phyloP scores from a whole-genome alignment of 768 basidiomycete species.

The Psilocybe sp. region DNA sequence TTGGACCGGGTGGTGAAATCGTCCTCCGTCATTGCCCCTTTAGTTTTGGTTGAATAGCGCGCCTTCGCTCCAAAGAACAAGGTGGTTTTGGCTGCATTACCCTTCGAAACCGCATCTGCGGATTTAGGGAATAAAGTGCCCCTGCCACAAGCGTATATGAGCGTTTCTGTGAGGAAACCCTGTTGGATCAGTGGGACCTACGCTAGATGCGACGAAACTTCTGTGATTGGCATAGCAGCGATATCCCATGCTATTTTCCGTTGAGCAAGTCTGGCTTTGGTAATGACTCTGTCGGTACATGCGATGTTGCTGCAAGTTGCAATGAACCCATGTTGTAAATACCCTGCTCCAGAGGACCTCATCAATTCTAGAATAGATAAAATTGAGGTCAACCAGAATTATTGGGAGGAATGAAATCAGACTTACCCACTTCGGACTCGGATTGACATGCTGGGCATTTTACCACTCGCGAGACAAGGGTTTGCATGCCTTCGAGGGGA shows the following conservation, averaged over 20 bases:
- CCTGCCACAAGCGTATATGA: too few relatives aligned
- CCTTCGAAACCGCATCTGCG: too few relatives aligned
- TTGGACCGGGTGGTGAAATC: too few relatives aligned
- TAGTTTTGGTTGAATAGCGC: too few relatives aligned
- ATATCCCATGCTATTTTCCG: slow-evolving; percentile 17
- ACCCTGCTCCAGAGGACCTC: slow-evolving; percentile 40
- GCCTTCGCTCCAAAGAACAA: too few relatives aligned
- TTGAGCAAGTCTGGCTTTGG: slow-evolving; percentile 19
- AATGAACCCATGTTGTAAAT: slow-evolving; percentile 41
- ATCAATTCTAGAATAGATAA: slow-evolving; percentile 33
- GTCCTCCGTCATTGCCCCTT: too few relatives aligned
- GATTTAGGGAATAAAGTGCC: too few relatives aligned
- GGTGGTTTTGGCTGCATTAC: too few relatives aligned
- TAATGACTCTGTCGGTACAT: slow-evolving; percentile 35
- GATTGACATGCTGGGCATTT: slow-evolving; percentile 26
- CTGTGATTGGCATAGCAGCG: slow-evolving; percentile 1
- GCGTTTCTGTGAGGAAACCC: too few relatives aligned
- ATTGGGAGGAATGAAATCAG: background rate
- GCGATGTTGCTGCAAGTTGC: slow-evolving; percentile 24
- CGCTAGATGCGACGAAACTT: slow-evolving; percentile 7
- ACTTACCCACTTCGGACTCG: slow-evolving; percentile 23
- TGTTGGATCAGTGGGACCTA: background rate
- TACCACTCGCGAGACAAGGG: slow-evolving; percentile 13
- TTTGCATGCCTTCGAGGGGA: slow-evolving; percentile 13
- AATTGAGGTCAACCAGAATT: slow-evolving; percentile 5